Conservation (phyloP, 73 alveolate species). For the Uronychia setigera region DNA sequence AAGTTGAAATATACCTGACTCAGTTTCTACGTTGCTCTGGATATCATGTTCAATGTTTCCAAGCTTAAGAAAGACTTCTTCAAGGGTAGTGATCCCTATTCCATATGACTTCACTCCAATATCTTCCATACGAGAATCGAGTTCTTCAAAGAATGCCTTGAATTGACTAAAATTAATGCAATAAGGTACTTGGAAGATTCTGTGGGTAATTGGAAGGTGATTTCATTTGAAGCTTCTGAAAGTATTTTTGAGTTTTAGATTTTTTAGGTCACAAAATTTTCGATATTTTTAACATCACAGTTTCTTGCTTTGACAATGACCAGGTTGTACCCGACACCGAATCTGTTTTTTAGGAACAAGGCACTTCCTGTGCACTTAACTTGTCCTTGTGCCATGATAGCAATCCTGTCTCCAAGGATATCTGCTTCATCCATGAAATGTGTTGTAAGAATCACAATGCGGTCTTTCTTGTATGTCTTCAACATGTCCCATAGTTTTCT, state of each 20-base stretch:
- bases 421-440: slow-evolving; percentile 99
- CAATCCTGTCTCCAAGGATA: slow-evolving; percentile 97
- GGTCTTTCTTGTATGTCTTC: slow-evolving; percentile 82
- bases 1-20: too few relatives aligned
- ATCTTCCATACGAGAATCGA: slow-evolving; percentile 65
- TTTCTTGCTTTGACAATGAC: slow-evolving; percentile 43
- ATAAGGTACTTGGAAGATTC: slow-evolving; percentile 48
- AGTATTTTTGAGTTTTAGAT: slow-evolving; percentile 20
- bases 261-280: too few relatives aligned
- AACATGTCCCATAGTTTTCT: slow-evolving; percentile 96
- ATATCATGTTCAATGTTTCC: slow-evolving; percentile 69
- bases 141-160: slow-evolving; percentile 76
- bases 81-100: slow-evolving; percentile 90
- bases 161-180: not conserved
- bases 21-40: slow-evolving; percentile 9
- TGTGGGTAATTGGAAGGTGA: slow-evolving; percentile 73
- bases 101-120: slow-evolving; percentile 79
- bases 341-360: slow-evolving; percentile 87
- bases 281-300: not conserved
- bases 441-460: slow-evolving; percentile 94
- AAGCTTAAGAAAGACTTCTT: slow-evolving; percentile 93
- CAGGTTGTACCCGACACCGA: slow-evolving; percentile 88
- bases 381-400: slow-evolving; percentile 92
- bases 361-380: slow-evolving; percentile 91
- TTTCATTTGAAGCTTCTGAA: slow-evolving; percentile 70